These are phyloP conservation scores for Monosporozyma aerobia DNA, from an alignment of 805 yeast species.

Conservation along the genomic window DNA sequence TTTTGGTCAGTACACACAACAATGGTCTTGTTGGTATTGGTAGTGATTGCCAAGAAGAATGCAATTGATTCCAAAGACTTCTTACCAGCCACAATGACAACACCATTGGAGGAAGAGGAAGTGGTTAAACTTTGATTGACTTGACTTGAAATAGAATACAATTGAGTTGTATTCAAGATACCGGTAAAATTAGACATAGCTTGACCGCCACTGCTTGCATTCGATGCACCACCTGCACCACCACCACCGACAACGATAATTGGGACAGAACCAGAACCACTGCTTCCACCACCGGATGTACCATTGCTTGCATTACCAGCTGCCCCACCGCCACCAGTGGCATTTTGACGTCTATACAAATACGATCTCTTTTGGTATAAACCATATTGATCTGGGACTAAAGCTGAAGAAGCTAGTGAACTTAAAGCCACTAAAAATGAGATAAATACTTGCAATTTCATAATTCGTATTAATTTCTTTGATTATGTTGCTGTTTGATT, in stretches of 20 bases:
- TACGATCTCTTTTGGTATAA: not conserved
- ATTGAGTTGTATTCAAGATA: conserved; percentile 19
- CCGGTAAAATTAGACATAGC: conserved; percentile 16
- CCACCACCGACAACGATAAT: conserved; percentile 8
- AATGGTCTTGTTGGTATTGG: conserved; percentile 17
- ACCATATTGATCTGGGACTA: not conserved
- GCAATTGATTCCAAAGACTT: conserved; percentile 21
- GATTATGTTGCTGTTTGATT: not conserved
- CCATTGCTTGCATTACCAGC: conserved; percentile 6
- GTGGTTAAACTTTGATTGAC: not conserved
- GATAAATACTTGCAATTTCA: conserved; percentile 6
- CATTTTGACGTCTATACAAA: conserved; percentile 1
- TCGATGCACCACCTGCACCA: conserved; percentile 4
- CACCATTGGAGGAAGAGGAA: conserved; percentile 8
- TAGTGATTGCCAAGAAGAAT: conserved; percentile 19
- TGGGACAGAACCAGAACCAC: conserved; percentile 14
- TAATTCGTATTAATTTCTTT: not conserved
- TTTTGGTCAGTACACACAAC: conserved; percentile 15
- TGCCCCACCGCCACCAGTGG: conserved; percentile 3
- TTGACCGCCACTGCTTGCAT: conserved; percentile 4
- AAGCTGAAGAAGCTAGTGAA: not conserved
- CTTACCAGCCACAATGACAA: conserved; percentile 19
- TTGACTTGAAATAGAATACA: conserved; percentile 7
- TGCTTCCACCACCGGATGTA: conserved; percentile 3
- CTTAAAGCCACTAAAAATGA: conserved; percentile 1